These are phyloP conservation scores for Umbellularia californica DNA, from an alignment of 164 flowering plant species.

Conservation along the genomic window DNA sequence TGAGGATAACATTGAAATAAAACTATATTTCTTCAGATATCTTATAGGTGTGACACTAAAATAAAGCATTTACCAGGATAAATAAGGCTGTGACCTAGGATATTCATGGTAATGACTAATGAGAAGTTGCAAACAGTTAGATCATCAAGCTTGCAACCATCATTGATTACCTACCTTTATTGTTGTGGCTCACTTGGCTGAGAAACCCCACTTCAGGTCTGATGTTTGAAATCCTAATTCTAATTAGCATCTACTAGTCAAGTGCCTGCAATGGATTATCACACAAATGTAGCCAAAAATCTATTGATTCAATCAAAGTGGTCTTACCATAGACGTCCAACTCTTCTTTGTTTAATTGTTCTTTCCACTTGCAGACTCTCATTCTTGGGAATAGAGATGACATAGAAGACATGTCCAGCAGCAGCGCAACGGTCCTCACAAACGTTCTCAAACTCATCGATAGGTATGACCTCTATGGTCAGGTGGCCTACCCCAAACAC, in stretches of 20 bases:
- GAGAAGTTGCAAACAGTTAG: neutral
- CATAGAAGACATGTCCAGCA: conserved; percentile 68
- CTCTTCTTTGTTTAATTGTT: neutral
- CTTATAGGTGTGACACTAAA: too few species aligned
- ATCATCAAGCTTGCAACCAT: neutral
- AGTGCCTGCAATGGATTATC: neutral
- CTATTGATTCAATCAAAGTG: neutral
- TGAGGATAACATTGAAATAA: neutral
- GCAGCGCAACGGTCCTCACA: conserved; percentile 56
- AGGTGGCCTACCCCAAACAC: conserved; percentile 83
- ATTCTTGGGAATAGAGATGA: conserved; percentile 85
- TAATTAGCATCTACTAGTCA: neutral
- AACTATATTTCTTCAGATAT: neutral
- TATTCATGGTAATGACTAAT: neutral
- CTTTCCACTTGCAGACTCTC: conserved; percentile 45
- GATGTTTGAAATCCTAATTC: neutral
- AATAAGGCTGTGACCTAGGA: too few species aligned
- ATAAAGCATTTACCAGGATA: too few species aligned
- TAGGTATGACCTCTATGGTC: conserved; percentile 78
- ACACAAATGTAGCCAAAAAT: too few species aligned
- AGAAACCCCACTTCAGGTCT: neutral
- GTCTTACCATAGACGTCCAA: neutral
- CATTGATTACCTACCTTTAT: neutral
- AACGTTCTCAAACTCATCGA: conserved; percentile 72
- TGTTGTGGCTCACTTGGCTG: neutral